Conservation (phyloP, 108 stramenopile genomes). For the Skeletonema marinoi region DNA sequence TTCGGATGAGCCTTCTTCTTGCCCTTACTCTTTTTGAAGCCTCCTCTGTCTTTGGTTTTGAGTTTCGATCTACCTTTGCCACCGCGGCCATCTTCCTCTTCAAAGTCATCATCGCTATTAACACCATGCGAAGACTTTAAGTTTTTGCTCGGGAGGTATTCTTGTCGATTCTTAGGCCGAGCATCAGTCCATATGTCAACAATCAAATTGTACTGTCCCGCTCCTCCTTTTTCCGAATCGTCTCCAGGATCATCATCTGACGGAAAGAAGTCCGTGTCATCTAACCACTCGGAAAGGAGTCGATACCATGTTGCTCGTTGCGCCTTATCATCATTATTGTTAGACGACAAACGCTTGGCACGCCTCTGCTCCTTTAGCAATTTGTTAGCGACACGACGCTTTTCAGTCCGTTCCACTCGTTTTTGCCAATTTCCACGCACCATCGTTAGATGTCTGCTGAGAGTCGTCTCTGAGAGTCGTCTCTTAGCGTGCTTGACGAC, state of each 20-base stretch:
- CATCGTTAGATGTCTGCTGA: slow-evolving; percentile 25
- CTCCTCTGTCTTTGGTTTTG: slow-evolving; percentile 17
- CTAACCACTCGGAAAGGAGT: slow-evolving; percentile 25
- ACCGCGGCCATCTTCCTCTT: slow-evolving; percentile 1
- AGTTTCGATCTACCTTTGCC: slow-evolving; percentile 3
- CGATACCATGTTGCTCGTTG: slow-evolving; percentile 3
- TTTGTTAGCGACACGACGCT: slow-evolving; percentile 23
- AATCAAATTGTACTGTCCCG: not conserved
- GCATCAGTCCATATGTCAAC: slow-evolving; percentile 34
- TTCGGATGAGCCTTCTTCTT: slow-evolving; percentile 44
- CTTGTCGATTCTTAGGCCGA: slow-evolving; percentile 13
- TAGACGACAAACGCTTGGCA: slow-evolving; percentile 6
- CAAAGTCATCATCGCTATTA: slow-evolving; percentile 6
- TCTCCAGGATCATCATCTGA: not conserved
- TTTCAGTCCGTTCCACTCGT: slow-evolving; percentile 56
- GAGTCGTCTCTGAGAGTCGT: no score
- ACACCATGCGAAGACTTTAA: not conserved
- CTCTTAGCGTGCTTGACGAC: not conserved
- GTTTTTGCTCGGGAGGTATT: slow-evolving; percentile 11
- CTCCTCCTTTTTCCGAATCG: not conserved
- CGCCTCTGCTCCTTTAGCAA: slow-evolving; percentile 31
- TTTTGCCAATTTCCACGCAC: slow-evolving; percentile 61
- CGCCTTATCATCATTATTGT: not conserved
- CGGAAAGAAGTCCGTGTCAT: slow-evolving; percentile 17
- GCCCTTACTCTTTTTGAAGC: slow-evolving; percentile 11